A percentile compares a stretch with the other conserved stretches of the same genome.
Conservation (phyloP, 1,284 basidiomycete genomes). For the Ceratobasidium sp. region DNA sequence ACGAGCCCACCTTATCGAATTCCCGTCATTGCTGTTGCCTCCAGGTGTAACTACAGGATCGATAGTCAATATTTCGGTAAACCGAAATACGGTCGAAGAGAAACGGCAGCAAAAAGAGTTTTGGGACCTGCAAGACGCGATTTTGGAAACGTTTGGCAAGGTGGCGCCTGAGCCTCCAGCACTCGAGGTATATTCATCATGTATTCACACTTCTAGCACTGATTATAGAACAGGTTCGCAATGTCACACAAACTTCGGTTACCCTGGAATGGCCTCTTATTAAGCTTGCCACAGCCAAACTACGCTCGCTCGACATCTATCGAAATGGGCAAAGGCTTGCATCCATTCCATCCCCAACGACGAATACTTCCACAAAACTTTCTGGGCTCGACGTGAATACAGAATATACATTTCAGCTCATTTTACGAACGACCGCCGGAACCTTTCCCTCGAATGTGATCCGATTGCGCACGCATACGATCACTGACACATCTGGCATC, state of each 20-base stretch:
- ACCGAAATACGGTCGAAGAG: slow-evolving; percentile 84
- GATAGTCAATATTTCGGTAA: slow-evolving; percentile 94
- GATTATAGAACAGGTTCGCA: slow-evolving; percentile 68
- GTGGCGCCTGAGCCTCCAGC: slow-evolving; percentile 74
- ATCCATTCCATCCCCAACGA: slow-evolving; percentile 78
- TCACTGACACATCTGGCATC: slow-evolving; percentile 91
- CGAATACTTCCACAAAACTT: slow-evolving; percentile 88
- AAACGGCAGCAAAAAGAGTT: slow-evolving; percentile 80
- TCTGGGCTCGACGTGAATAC: slow-evolving; percentile 88
- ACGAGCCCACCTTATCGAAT: slow-evolving; percentile 92
- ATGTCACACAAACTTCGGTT: slow-evolving; percentile 93
- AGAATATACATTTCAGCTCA: slow-evolving; percentile 90
- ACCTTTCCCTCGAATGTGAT: slow-evolving; percentile 84
- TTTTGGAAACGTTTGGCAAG: slow-evolving; percentile 77
- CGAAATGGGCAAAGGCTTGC: slow-evolving; percentile 88
- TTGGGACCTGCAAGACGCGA: slow-evolving; percentile 80
- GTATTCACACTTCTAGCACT: neutral
- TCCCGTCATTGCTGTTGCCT: slow-evolving; percentile 90
- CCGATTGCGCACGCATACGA: slow-evolving; percentile 86
- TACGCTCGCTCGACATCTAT: slow-evolving; percentile 89
- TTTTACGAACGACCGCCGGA: slow-evolving; percentile 88
- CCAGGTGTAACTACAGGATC: slow-evolving; percentile 90
- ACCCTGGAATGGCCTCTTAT: slow-evolving; percentile 90
- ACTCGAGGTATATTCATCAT: slow-evolving; percentile 61
- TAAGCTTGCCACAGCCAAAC: slow-evolving; percentile 82